Base-by-base conservation (phyloP, 805 yeast genomes). In the Maudiozyma turicensis region DNA sequence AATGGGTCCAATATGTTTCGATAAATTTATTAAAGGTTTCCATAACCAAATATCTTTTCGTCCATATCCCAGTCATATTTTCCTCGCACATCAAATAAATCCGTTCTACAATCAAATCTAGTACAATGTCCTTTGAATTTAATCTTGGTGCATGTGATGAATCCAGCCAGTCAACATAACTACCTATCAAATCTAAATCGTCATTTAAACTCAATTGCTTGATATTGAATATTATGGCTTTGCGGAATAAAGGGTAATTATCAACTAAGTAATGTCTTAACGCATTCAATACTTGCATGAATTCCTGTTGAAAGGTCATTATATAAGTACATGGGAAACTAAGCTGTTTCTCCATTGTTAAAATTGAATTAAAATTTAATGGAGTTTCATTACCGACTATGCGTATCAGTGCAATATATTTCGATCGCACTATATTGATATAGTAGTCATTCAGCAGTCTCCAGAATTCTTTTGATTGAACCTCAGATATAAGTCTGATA, bases 21-120 rank as follows among this genome's bases (percentile, higher is more conserved):
- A 61, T 58, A 49, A 65, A 65, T 10, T 49, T 48, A 43, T 58
- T 61, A 47, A 55, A 65, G 2, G 60, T 57, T 38, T 62, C 58
- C 59, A 57, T 55, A 13, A 60, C 57, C 8, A 59, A 44, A 44
- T 51, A 58, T 28, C 60, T 48, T 41, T 54, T 51, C 38, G 52
- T 45, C 58, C 58, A 57, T 9, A 43, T 46, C 3, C 50, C 52
- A 6, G 42, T 46, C 57, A 62, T 58, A n/a, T 52, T 43, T 11
- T 42, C 29, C 11, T 53, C 50, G 40, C 64, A 57, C 35, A 56
- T 57, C 8, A 45, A 28, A 8, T 39, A 44, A 11, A 64, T 58
- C 39, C 59, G 59, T 3, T 48, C 46, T 8, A 59, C 44, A 5
- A 63, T 47, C 6, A 52, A 43, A 40, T 59, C 57, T 5, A 64